Evolutionary conservation across 345 rosid genomes (phyloP).

Genomic region (Citrus mangshanensis): DNA sequence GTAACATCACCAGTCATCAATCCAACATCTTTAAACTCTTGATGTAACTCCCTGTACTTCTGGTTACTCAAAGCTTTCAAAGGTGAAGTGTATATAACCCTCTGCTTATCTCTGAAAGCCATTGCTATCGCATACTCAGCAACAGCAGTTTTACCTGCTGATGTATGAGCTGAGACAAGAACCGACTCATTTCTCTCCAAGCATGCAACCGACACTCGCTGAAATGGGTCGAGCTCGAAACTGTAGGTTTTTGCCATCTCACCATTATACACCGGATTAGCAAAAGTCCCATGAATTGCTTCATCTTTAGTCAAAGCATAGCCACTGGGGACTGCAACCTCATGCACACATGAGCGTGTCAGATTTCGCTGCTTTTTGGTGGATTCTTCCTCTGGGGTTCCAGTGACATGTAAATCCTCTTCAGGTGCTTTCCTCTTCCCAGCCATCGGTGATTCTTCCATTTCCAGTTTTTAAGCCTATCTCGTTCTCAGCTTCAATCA

Average conservation of each 20-base stretch:
- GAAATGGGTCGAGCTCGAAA: slow-evolving; percentile 89
- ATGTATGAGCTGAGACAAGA: slow-evolving; percentile 93
- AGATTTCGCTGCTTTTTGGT: slow-evolving; percentile 47
- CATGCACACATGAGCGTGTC: slow-evolving; percentile 78
- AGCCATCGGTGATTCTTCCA: slow-evolving; percentile 33
- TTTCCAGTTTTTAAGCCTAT: slow-evolving; percentile 9
- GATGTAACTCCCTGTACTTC: slow-evolving; percentile 91
- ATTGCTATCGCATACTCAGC: slow-evolving; percentile 98
- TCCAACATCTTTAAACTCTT: slow-evolving; percentile 92
- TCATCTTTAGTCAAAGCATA: slow-evolving; percentile 60
- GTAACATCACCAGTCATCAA: slow-evolving; percentile 99
- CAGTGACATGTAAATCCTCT: slow-evolving; percentile 24
- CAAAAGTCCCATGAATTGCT: slow-evolving; percentile 58
- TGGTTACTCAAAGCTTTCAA: slow-evolving; percentile 98
- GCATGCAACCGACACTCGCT: slow-evolving; percentile 81
- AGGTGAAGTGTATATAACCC: slow-evolving; percentile 94
- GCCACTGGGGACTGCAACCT: slow-evolving; percentile 82
- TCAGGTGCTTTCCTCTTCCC: slow-evolving; percentile 61
- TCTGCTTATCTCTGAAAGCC: slow-evolving; percentile 93
- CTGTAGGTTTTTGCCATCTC: slow-evolving; percentile 75
- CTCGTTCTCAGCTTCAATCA: slow-evolving; percentile 4
- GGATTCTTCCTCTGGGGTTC: slow-evolving; percentile 36
- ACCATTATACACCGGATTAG: slow-evolving; percentile 67
- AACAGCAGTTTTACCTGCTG: slow-evolving; percentile 98
- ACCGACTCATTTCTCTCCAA: slow-evolving; percentile 92